Evolutionary conservation across 2,329 filamentous ascomycete genomes (phyloP).

Genomic region (Pseudogymnoascus sp.): DNA sequence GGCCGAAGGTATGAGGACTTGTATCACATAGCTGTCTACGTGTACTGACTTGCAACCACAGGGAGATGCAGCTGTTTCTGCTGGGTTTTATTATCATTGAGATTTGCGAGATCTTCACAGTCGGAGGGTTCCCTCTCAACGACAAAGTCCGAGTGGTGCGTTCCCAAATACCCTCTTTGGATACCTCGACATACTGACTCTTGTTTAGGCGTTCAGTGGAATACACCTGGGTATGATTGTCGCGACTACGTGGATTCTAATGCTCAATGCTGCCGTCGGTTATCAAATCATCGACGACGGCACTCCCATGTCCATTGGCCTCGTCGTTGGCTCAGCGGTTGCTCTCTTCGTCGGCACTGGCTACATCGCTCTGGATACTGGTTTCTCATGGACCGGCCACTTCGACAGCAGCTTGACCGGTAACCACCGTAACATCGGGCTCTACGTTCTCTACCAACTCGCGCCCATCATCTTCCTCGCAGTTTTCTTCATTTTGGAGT

Average conservation of each 20-base stretch:
- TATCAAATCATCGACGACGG: slow-evolving; percentile 93
- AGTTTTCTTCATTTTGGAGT: slow-evolving; percentile 75
- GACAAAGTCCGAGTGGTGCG: slow-evolving; percentile 63
- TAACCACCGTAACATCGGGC: slow-evolving; percentile 68
- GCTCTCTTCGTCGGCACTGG: slow-evolving; percentile 81
- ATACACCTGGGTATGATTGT: slow-evolving; percentile 85
- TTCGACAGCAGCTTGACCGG: slow-evolving; percentile 54
- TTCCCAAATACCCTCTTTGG: slow-evolving; percentile 17
- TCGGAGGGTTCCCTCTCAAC: slow-evolving; percentile 77
- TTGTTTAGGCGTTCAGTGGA: slow-evolving; percentile 67
- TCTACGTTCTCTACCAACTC: slow-evolving; percentile 92
- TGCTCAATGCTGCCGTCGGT: slow-evolving; percentile 86
- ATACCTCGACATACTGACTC: background rate
- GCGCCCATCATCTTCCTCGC: slow-evolving; percentile 83
- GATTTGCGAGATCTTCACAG: slow-evolving; percentile 93
- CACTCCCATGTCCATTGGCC: slow-evolving; percentile 70
- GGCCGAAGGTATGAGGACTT: slow-evolving; percentile 63
- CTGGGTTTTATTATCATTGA: slow-evolving; percentile 76
- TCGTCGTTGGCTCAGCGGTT: slow-evolving; percentile 63
- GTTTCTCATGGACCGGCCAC: slow-evolving; percentile 72
- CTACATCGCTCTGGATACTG: slow-evolving; percentile 92
- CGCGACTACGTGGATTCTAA: slow-evolving; percentile 80
- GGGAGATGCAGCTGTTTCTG: slow-evolving; percentile 95
- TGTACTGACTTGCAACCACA: slow-evolving; percentile 34
- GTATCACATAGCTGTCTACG: background rate